These are phyloP conservation scores for Lipomyces chichibuensis DNA, from an alignment of 805 yeast genomes.

Conservation along the genomic window DNA sequence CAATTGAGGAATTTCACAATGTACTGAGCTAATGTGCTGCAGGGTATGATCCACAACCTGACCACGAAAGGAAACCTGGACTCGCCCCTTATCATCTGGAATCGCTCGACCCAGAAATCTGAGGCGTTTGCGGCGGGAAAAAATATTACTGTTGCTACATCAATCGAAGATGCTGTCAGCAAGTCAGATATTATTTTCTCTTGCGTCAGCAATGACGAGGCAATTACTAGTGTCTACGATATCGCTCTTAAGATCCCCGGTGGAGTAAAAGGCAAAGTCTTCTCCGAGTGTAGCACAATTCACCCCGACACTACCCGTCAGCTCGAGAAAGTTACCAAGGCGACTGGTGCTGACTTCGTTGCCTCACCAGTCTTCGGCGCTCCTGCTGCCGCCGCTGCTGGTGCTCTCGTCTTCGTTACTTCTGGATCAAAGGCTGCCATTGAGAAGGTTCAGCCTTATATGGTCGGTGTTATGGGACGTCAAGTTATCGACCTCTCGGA, in stretches of 20 bases:
- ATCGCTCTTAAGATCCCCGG: slow-evolving; percentile 26
- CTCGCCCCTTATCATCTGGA: slow-evolving; percentile 34
- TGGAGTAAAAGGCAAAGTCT: slow-evolving; percentile 36
- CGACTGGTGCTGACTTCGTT: slow-evolving; percentile 37
- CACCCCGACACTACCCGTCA: slow-evolving; percentile 39
- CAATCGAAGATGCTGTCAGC: slow-evolving; percentile 30
- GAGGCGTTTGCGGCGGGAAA: slow-evolving; percentile 23
- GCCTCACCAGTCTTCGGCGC: slow-evolving; percentile 43
- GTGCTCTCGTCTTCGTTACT: slow-evolving; percentile 37
- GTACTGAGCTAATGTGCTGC: not conserved
- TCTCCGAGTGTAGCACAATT: slow-evolving; percentile 40
- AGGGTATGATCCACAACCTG: slow-evolving; percentile 37
- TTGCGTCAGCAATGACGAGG: slow-evolving; percentile 34
- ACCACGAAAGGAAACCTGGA: slow-evolving; percentile 30
- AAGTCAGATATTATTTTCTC: slow-evolving; percentile 36
- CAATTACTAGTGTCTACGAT: slow-evolving; percentile 26
- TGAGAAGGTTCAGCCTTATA: slow-evolving; percentile 35
- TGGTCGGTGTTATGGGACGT: slow-evolving; percentile 40
- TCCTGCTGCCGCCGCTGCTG: slow-evolving; percentile 39
- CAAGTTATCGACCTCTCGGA: slow-evolving; percentile 37
- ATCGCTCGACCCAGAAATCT: slow-evolving; percentile 26
- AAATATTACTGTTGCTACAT: slow-evolving; percentile 16
- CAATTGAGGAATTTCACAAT: not conserved
- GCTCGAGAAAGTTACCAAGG: slow-evolving; percentile 20
- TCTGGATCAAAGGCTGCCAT: slow-evolving; percentile 38